Evolutionary conservation across 192 early-diverging fungal genomes (phyloP), one percentile per base, ranked within the genome.

Genomic region (Spizellomyces sp.): DNA sequence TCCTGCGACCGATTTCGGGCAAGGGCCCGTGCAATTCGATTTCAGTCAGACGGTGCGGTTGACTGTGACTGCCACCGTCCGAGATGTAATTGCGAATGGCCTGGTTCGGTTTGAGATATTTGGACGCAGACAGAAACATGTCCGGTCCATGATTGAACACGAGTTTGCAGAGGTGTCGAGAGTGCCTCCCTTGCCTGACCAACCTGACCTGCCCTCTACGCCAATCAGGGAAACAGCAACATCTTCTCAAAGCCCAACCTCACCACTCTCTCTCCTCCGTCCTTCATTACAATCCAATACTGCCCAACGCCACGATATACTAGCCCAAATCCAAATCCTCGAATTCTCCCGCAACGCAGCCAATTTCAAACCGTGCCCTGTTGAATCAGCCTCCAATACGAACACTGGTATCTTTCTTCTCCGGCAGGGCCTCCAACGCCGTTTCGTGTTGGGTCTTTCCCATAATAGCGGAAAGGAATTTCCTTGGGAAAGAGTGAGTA

Each of bases 1-100:
- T 41, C 81, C 84, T 17, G 75, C 67, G 9, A 76, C 76, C 42
- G 84, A 79, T 47, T 90, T 92, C 67, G 88, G 72, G 15, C 15
- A 12, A 14, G 76, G 80, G 46, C 57, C 58, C 8, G 54, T 81
- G 41, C 76, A 73, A 45, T 85, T 88, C 58, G 77, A 90, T 21
- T 89, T 80, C 45, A 63, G 58, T 19, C 77, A 82, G 58, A 75
- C 73, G 8, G 67, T 82, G 58, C 48, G 66, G 10, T 10, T 81
- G 41, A 52, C 50, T 9, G 67, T 82, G 5, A 81, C 79, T 6
- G 45, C 80, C 9, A 48, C 42, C 43, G 66, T 74, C 5, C 59
- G 58, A 19, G 22, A 52, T 5, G 48, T 73, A 3, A 42, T 81
- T 9, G 44, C 47, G 19, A 45, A 62, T 7, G 80, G 80, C 12